Evolutionary conservation across 129 eudicot genomes (phyloP).

Genomic region (Chrysanthemum makinoi): DNA sequence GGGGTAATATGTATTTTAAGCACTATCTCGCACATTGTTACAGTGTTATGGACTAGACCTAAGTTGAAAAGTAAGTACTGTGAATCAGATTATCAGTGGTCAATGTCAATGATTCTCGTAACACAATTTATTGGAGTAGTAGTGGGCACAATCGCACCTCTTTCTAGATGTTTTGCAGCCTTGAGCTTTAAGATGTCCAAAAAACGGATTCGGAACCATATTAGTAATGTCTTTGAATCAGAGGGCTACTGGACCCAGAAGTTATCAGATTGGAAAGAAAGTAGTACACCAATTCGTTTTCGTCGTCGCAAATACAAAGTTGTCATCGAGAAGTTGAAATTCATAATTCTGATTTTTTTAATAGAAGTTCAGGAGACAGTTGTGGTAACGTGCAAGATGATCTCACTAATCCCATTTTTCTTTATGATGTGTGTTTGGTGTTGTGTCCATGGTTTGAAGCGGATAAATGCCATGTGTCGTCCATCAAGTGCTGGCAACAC

Average conservation of each 20-base stretch:
- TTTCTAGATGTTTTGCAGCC: no score
- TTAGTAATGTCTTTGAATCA: conserved; percentile 3
- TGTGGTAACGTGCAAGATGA: conserved; percentile 32
- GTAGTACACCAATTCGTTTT: not conserved
- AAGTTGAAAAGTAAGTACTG: no score
- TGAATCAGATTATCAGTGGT: no score
- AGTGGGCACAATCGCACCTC: no score
- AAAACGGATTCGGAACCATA: no score
- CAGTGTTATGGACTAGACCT: no score
- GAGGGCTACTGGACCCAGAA: conserved; percentile 26
- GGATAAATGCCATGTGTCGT: not conserved
- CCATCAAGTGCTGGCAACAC: not conserved
- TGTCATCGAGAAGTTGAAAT: not conserved
- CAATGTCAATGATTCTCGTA: no score
- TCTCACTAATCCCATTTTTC: conserved; percentile 1
- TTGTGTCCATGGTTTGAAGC: conserved; percentile 8
- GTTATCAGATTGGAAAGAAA: conserved; percentile 23
- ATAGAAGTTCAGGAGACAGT: conserved; percentile 6
- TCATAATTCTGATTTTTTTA: not conserved
- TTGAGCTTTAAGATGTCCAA: no score
- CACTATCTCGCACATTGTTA: no score
- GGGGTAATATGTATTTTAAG: no score
- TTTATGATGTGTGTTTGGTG: not conserved
- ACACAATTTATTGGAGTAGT: no score
- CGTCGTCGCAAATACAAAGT: conserved; percentile 8